Evolutionary conservation across 805 yeast species (phyloP).

Genomic region (Isabelozyma pseudorhagii): DNA sequence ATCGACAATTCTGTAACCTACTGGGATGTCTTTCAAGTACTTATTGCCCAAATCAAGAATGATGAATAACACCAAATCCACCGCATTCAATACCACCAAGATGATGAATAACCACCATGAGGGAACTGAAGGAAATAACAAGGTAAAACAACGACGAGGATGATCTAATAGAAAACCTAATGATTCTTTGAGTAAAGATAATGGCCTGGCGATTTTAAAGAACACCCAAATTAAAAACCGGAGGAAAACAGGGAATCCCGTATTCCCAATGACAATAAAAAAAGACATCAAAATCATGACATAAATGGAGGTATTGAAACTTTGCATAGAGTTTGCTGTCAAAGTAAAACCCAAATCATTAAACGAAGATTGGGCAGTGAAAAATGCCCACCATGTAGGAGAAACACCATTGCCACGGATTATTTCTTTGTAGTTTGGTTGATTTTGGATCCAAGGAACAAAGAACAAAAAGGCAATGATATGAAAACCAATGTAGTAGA

Average conservation of each 20-base stretch:
- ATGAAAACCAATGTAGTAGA: conserved; percentile 77
- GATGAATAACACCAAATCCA: conserved; percentile 78
- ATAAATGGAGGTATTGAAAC: conserved; percentile 64
- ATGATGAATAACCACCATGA: conserved; percentile 92
- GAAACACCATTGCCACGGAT: conserved; percentile 58
- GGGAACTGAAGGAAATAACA: conserved; percentile 86
- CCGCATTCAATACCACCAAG: conserved; percentile 64
- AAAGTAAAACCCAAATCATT: conserved; percentile 83
- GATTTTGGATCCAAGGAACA: conserved; percentile 58
- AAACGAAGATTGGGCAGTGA: conserved; percentile 75
- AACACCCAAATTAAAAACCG: conserved; percentile 80
- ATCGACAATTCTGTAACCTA: conserved; percentile 69
- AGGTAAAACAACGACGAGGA: conserved; percentile 94
- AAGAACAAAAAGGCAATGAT: conserved; percentile 49
- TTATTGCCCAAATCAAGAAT: conserved; percentile 64
- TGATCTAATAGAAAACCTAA: conserved; percentile 86
- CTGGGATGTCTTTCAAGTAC: conserved; percentile 51
- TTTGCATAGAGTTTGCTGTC: conserved; percentile 74
- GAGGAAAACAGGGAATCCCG: conserved; percentile 85
- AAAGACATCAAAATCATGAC: conserved; percentile 60
- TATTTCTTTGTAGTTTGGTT: conserved; percentile 37
- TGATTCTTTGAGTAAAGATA: conserved; percentile 68
- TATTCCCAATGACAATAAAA: conserved; percentile 87
- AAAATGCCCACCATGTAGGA: conserved; percentile 93
- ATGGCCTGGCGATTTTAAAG: conserved; percentile 62